Conservation (phyloP, 305 asterid species). For the Vinca major region DNA sequence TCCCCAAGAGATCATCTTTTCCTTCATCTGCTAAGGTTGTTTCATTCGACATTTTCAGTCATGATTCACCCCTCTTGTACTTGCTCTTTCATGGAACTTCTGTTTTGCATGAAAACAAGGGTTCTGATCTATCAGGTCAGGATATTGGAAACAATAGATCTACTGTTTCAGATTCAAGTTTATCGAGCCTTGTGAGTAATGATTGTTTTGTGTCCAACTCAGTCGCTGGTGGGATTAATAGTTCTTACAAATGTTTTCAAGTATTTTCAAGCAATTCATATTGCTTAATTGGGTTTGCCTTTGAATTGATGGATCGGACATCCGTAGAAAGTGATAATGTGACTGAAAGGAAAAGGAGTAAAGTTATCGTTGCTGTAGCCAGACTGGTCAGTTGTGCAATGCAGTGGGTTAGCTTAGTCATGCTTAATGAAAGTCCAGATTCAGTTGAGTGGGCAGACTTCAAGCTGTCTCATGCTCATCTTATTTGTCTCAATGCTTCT, state of each 20-base stretch:
- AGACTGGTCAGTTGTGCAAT: constrained; percentile 64
- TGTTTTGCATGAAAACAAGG: constrained; percentile 27
- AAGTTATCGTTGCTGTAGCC: constrained; percentile 48
- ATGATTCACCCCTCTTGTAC: constrained; percentile 43
- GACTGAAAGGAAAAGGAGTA: constrained; percentile 32
- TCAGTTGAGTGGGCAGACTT: constrained; percentile 70
- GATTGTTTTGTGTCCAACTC: constrained; percentile 23
- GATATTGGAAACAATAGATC: constrained; percentile 20
- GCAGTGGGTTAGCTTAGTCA: constrained; percentile 68
- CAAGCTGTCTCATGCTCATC: constrained; percentile 57
- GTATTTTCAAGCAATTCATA: constrained; percentile 68
- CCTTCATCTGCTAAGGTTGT: constrained; percentile 41
- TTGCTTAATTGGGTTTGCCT: constrained; percentile 67
- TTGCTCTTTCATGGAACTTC: constrained; percentile 38
- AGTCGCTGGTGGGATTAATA: constrained; percentile 23
- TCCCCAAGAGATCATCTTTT: constrained; percentile 43
- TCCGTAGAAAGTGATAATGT: constrained; percentile 21
- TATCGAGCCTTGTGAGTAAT: constrained; percentile 12
- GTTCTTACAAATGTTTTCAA: constrained; percentile 50
- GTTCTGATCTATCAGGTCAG: constrained; percentile 23
- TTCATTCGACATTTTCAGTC: constrained; percentile 63
- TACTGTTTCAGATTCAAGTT: constrained; percentile 22
- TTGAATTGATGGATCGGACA: constrained; percentile 25
- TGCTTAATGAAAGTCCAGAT: constrained; percentile 45
- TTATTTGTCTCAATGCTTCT: constrained; percentile 61